Evolutionary conservation across 179 eudicot genomes (phyloP), one percentile per base, ranked within the genome.

Genomic region (Dionaea muscipula): DNA sequence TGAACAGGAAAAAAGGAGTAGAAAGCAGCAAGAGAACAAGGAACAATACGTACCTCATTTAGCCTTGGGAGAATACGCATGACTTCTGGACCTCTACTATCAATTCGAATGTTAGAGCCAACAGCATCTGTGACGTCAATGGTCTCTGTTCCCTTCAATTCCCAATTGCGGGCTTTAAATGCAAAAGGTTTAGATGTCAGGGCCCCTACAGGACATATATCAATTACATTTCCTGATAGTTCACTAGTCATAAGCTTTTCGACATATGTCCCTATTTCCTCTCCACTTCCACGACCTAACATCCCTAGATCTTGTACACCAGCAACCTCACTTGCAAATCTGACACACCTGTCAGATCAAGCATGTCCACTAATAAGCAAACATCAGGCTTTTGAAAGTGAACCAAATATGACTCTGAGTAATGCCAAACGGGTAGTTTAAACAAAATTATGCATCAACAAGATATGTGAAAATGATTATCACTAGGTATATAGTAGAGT

Each of bases 161-260:
- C 99, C 99, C 99, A 93, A 63, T 88, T 93, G 14, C 96, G 78
- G 54, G 99, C 96, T 75, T 88, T 93, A 54, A 88, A 93, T 66
- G 99, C 96, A 75, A 84, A 93, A 40, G 99, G 96, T 66, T 93
- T 93, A 26, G 98, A 88, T 40, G 99, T 93, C 40, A 93, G 86
- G 61, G 99, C 99, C 40, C 99, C 99, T 19, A 93, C 99, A n/a
- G 99, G 99, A 70, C 99, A 93, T 24, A 93, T 88, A 78, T 93
- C 99, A 59, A 93, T 93, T 7, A 88, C 96, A 65, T 93, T 93
- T 59, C 99, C 99, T 7, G 99, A 93, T 51, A 93, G 83, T 73
- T 93, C 99, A 83, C 98, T 88, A 11, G 95, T 82, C 99, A 93
- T 93, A 12, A 93, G 82, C 66, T 68, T 80, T 68, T 82, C 99